Evolutionary conservation across 2,329 filamentous ascomycete species (phyloP).

Genomic region (Byssothecium circinans): DNA sequence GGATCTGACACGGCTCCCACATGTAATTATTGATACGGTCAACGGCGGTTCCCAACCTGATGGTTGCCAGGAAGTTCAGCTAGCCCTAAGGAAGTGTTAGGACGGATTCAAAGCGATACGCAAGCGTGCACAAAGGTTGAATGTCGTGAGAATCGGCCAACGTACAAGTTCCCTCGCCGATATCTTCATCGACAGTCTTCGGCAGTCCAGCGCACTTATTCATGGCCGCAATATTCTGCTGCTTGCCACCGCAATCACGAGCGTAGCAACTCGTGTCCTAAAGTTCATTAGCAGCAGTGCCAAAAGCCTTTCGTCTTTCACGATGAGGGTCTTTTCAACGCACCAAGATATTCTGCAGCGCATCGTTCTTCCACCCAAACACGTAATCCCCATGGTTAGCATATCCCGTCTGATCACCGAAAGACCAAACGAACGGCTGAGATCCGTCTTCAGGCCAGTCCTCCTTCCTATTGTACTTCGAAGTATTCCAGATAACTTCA

Average conservation of each 20-base stretch:
- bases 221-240: slow-evolving; percentile 12
- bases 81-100: background rate
- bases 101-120: background rate
- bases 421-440: slow-evolving; percentile 21
- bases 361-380: slow-evolving; percentile 53
- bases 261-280: slow-evolving; percentile 15
- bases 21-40: background rate
- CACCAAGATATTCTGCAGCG: slow-evolving; percentile 13
- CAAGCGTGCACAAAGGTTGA: background rate
- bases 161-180: slow-evolving; percentile 39
- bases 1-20: no score
- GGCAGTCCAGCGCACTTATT: slow-evolving; percentile 37
- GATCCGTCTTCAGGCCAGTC: slow-evolving; percentile 19
- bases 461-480: slow-evolving; percentile 11
- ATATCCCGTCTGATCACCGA: slow-evolving; percentile 40
- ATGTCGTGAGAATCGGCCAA: background rate
- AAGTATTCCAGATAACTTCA: slow-evolving; percentile 22
- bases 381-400: slow-evolving; percentile 55
- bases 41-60: background rate
- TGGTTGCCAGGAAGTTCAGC: background rate
- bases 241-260: slow-evolving; percentile 9
- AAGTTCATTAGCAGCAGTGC: background rate
- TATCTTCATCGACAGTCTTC: slow-evolving; percentile 51
- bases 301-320: background rate
- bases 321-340: background rate